phyloP scores from a whole-genome alignment of 202 grass and related monocot genomes.

The Cymbopogon flexuosus region DNA sequence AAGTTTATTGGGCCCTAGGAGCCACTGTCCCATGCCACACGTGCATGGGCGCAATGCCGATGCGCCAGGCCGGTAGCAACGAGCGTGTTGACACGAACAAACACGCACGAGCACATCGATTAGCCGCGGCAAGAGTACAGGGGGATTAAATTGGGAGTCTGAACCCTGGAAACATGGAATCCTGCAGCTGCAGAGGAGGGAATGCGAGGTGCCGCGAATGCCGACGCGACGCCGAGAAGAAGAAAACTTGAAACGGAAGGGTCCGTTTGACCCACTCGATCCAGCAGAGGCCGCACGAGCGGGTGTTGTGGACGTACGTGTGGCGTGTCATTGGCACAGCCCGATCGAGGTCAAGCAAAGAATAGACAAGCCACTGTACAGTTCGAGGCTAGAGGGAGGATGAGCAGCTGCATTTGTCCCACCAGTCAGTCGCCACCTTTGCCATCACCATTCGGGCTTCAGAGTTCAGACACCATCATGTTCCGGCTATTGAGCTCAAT shows the following conservation, averaged over 20 bases:
- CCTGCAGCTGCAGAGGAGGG: conserved; percentile 11
- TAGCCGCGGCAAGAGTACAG: conserved; percentile 31
- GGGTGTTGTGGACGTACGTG: conserved; percentile 1
- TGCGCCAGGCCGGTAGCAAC: conserved; percentile 13
- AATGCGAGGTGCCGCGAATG: not conserved
- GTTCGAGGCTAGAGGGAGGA: not conserved
- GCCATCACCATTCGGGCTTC: not conserved
- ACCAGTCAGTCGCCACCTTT: too few species aligned
- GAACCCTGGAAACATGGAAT: conserved; percentile 68
- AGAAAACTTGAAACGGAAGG: conserved; percentile 54
- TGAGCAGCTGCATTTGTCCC: not conserved
- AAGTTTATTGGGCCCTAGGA: conserved; percentile 31
- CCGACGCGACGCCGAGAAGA: conserved; percentile 7
- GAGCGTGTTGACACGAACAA: conserved; percentile 35
- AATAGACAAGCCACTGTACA: conserved; percentile 25
- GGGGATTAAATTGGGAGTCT: conserved; percentile 50
- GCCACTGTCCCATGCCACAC: conserved; percentile 46
- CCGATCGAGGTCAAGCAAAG: conserved; percentile 40
- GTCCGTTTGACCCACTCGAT: conserved; percentile 41
- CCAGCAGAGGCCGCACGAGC: conserved; percentile 41
- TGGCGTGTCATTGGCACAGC: not conserved
- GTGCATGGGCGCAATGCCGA: conserved; percentile 37
- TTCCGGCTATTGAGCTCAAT: not conserved
- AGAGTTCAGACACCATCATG: not conserved
- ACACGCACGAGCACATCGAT: conserved; percentile 40